Evolutionary conservation across 164 flowering plant species (phyloP).

Genomic region (Annona cherimola): DNA sequence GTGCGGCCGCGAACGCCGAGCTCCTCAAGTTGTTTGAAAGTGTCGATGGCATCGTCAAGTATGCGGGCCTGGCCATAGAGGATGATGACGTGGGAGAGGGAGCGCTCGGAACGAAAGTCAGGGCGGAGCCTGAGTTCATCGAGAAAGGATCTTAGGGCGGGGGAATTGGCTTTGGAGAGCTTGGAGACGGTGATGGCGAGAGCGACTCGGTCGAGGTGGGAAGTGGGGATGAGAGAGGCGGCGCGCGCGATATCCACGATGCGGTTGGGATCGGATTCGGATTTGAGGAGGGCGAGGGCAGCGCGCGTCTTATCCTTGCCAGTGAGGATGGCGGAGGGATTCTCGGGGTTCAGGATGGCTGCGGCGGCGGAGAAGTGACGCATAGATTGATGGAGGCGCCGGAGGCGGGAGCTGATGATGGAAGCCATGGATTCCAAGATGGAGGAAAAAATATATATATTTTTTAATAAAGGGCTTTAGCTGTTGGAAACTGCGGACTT

Average conservation of each 20-base stretch:
- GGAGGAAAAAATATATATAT: background rate
- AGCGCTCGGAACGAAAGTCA: conserved; percentile 50
- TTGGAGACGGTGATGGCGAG: conserved; percentile 59
- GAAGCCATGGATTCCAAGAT: conserved; percentile 1
- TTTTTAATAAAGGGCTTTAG: too few relatives aligned
- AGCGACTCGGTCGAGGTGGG: conserved; percentile 63
- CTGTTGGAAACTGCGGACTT: too few relatives aligned
- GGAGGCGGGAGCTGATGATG: background rate
- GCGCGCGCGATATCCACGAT: conserved; percentile 75
- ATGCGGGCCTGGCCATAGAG: conserved; percentile 76
- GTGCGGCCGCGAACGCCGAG: conserved; percentile 30
- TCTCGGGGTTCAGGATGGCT: background rate
- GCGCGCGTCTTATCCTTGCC: conserved; percentile 53
- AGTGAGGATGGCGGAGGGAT: conserved; percentile 22
- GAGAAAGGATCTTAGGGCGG: conserved; percentile 36
- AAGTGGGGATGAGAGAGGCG: conserved; percentile 60
- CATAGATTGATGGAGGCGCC: background rate
- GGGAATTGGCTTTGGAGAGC: conserved; percentile 32
- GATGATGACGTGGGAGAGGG: conserved; percentile 42
- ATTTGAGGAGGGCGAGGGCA: conserved; percentile 59
- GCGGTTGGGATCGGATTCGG: conserved; percentile 57
- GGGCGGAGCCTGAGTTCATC: conserved; percentile 49
- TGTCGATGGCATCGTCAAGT: conserved; percentile 39
- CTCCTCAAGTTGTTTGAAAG: conserved; percentile 42
- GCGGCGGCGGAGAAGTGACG: conserved; percentile 2